Base-by-base conservation (phyloP, 2,329 filamentous ascomycete genomes). In the Cordyceps cateniannulata region DNA sequence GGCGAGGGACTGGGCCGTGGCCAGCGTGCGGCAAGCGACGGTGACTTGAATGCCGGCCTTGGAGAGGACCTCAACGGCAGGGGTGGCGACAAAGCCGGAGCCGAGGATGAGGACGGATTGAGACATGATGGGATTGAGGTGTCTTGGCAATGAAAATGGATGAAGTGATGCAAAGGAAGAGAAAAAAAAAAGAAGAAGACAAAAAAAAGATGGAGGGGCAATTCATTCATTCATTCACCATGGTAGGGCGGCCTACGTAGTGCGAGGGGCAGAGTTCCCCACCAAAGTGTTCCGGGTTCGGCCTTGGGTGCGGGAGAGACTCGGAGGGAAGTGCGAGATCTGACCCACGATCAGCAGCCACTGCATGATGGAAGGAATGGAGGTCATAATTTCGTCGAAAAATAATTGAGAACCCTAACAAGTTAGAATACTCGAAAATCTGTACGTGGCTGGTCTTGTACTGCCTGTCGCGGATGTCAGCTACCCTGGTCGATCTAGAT, bases 11-110 rank as follows among this genome's bases (percentile, higher is more conserved):
- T 96, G 79, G 61, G 93, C 91, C 59, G 79, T 85, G 68, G 87
- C 85, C 61, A 96, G 82, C 49, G 89, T 93, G 73, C 92, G 82
- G 83, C 91, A 96, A 68, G 92, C 90, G 47, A 61, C 53, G 25
- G 59, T 61, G 32, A 61, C 59, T 1, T 50, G 59, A 27, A 61
- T 47, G 35, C 59, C 52, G 27, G 44, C 52, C 52, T 61, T 56
- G 53, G 59, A 61, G 59, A 61, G 59, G 45, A 61, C 53, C 38
- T 61, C 59, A 38, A 61, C 51, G 47, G 59, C 53, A 24, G 59
- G 59, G 3, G 47, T 61, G 59, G 59, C 53, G 52, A 61, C 59
- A 52, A 61, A 61, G 53, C 59, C 59, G 47, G 59, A 55, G 52
- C 59, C 59, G 52, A 61, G 59, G 16, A 61, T 61, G 20, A 61